phyloP scores from a whole-genome alignment of 1,284 basidiomycete genomes.

The Cryptococcus depauperatus region DNA sequence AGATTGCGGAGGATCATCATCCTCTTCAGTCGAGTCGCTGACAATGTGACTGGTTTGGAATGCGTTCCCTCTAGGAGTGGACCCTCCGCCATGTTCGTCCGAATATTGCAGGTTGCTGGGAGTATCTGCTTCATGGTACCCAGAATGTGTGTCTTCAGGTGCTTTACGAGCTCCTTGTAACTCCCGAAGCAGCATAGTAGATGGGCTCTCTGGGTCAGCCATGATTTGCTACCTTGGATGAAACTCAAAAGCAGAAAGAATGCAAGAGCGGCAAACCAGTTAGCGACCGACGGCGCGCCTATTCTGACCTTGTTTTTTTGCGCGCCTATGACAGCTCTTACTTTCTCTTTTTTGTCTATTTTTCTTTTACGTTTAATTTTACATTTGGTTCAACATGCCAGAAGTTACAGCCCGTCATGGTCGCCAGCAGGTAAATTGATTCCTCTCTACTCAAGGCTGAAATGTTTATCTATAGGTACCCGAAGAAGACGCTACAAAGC shows the following conservation, averaged over 20 bases:
- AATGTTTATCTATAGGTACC: too few relatives aligned
- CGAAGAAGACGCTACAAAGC: conserved; percentile 42
- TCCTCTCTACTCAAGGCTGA: not conserved
- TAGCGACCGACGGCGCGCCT: not conserved
- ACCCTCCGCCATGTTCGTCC: not conserved
- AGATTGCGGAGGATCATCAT: conserved; percentile 29
- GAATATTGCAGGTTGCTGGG: conserved; percentile 10
- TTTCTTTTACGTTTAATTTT: too few relatives aligned
- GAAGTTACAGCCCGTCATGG: not conserved
- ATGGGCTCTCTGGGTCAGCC: conserved; percentile 33
- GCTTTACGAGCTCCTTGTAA: conserved; percentile 22
- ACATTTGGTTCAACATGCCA: too few relatives aligned
- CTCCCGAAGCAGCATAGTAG: conserved; percentile 35
- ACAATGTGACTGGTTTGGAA: not conserved
- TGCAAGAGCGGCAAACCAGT: not conserved
- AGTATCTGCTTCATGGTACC: too few relatives aligned
- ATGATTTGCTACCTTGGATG: not conserved
- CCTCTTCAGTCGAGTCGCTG: too few relatives aligned
- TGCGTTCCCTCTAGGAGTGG: not conserved
- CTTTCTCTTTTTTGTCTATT: too few relatives aligned
- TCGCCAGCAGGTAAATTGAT: not conserved
- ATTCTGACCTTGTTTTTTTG: not conserved
- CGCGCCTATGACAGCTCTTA: not conserved
- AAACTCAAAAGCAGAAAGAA: not conserved
- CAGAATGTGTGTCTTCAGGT: conserved; percentile 1